Evolutionary conservation across 2,329 filamentous ascomycete species (phyloP), one percentile per base, ranked within the genome.

Genomic region (Colletotrichum ledebouriae): DNA sequence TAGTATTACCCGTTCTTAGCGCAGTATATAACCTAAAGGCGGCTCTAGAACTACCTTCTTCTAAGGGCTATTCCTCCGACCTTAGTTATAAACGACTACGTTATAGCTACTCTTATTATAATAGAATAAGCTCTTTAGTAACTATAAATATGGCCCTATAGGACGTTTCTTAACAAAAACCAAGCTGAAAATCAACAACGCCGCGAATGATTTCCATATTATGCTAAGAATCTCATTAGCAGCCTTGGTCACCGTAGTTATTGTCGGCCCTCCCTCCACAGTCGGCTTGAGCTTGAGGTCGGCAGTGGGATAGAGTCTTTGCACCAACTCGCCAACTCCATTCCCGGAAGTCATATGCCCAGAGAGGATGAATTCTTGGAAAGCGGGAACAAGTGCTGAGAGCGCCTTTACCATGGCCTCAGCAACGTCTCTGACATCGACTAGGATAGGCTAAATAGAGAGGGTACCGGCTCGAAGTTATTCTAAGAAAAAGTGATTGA

Each of bases 361-460:
- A 39, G 66, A 50, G 22, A 67, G 44, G 3, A 67, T 0, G 34
- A 64, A 63, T 13, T 67, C 64, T 29, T 67, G 59, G 22, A 44
- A 55, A 0, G 9, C 15, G 0, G 34, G 50, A 12, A 39, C 39
- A n/a, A 12, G 2, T 10, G 42, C 53, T 11, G 10, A 37, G 7
- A 67, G 37, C 4, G 59, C 64, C 10, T 34, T 44, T 4, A n/a
- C 1, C 2, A 57, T 44, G 11, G 59, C 59, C 10, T 57, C 17
- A 3, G 64, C 64, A 20, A 67, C 59, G 17, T 67, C 59, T 15
- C 60, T 29, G 17, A 67, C 59, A 20, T 67, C 59, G 7, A 67
- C 64, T 0, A 53, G 1, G 4, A 37, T 41, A 22, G 50, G 15
- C 1, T 34, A 52, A 20, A 59, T 5, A 11, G 6, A 4, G 17